These are phyloP conservation scores for Arctium lappa DNA, from an alignment of 129 eudicot species.

Conservation along the genomic window DNA sequence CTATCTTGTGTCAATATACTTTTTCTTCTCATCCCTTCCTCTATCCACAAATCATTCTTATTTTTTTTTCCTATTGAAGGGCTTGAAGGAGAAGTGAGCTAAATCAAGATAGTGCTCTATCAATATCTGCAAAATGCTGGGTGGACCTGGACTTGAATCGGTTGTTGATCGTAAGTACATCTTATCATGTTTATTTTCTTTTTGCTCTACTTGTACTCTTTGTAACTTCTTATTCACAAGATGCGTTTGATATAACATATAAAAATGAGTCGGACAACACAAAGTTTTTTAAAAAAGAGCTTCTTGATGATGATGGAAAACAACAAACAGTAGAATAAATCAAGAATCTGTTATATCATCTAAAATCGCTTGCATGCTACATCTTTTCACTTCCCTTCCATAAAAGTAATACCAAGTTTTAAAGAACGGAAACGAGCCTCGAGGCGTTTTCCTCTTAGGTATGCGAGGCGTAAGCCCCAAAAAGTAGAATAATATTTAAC, in stretches of 20 bases:
- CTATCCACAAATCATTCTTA: neutral
- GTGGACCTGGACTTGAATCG: constrained; percentile 48
- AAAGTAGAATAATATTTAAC: too few relatives aligned
- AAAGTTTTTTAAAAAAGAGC: neutral
- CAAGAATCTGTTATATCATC: neutral
- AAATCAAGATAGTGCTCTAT: neutral
- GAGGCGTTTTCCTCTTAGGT: too few relatives aligned
- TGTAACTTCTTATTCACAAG: neutral
- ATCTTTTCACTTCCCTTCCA: neutral
- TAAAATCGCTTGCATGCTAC: neutral
- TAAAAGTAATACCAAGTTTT: neutral
- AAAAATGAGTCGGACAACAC: neutral
- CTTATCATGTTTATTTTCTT: neutral
- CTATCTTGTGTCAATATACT: neutral
- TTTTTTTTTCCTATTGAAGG: neutral
- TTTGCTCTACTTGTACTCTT: neutral
- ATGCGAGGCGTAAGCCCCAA: too few relatives aligned
- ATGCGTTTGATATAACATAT: neutral
- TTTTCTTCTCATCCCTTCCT: neutral
- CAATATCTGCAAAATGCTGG: constrained; percentile 30
- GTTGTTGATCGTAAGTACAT: constrained; percentile 52
- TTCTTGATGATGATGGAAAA: neutral
- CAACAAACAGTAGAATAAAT: neutral
- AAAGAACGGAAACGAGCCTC: too few relatives aligned
- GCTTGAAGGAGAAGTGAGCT: constrained; percentile 2